Conservation (phyloP, 768 basidiomycete species). For the Erythrobasidium yunnanense region DNA sequence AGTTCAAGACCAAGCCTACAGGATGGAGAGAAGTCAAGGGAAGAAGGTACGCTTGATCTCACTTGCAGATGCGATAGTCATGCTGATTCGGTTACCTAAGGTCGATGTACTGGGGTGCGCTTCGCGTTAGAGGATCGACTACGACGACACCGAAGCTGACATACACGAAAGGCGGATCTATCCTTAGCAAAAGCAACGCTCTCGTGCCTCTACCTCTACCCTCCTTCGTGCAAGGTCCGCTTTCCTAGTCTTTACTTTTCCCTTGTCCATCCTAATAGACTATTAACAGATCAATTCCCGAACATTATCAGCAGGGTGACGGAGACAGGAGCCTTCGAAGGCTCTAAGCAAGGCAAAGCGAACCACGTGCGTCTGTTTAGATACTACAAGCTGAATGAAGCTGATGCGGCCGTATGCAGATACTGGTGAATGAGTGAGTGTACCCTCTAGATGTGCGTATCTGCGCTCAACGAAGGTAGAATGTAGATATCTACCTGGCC, state of each 20-base stretch:
- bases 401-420: not conserved
- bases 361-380: constrained; percentile 57
- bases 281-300: constrained; percentile 50
- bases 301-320: constrained; percentile 62
- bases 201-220: constrained; percentile 64
- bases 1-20: constrained; percentile 27
- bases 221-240: constrained; percentile 59
- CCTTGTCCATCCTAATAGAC: constrained; percentile 27
- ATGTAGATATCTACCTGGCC: constrained; percentile 64
- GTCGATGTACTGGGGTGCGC: constrained; percentile 41
- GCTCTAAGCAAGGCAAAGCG: constrained; percentile 56
- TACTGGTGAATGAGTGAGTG: not conserved
- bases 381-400: not conserved
- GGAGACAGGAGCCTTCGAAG: constrained; percentile 54
- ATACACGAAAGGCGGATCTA: constrained; percentile 55
- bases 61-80: not conserved
- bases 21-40: constrained; percentile 39
- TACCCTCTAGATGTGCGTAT: not conserved
- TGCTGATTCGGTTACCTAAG: not conserved
- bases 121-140: too few species aligned
- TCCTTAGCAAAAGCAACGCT: constrained; percentile 53
- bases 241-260: constrained; percentile 36
- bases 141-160: not conserved
- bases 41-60: constrained; percentile 29
- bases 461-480: not conserved